Evolutionary conservation across 345 rosid genomes (phyloP), one percentile per base, ranked within the genome.

Genomic region (Noccaea bulbosa): DNA sequence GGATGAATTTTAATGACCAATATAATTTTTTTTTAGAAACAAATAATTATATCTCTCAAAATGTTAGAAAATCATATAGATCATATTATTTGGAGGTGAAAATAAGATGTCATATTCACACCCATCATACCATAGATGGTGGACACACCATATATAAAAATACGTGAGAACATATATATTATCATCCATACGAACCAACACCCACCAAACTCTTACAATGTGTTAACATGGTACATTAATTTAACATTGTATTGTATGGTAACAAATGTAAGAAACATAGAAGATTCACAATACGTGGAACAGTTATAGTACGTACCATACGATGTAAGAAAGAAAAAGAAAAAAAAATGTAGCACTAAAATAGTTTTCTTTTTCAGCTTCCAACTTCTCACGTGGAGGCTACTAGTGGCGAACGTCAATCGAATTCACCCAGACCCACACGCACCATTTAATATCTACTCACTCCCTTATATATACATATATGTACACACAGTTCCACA

Each of bases 361-460:
- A 24, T 45, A 55, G 38, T 37, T 32, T 48, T 48, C 12, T 17
- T 17, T 56, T 58, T 49, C 4, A 11, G 10, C 72, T 57, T 65
- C 52, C n/a, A 66, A 49, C 44, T 65, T 66, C 61, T 66, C 77
- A 73, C 72, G 61, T 73, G 77, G 44, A 54, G 59, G 38, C 12
- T 48, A 49, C 67, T 49, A 59, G 54, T 66, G 62, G 77, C 48
- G 10, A 66, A 66, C 54, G 72, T 65, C 72, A 50, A 57, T 58
- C 72, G 27, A 58, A 49, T 20, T 66, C 14, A 59, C 72, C 67
- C 66, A 73, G 67, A 66, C 54, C 30, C 67, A 27, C 30, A 27
- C 30, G 30, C 67, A 73, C 62, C 65, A 58, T 50, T 15, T 49
- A 41, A 33, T 51, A 67, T 60, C 73, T 51, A 67, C 73, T 59